Evolutionary conservation across 225 moss, liverwort and hornwort genomes (phyloP), one percentile per base, ranked within the genome.

Genomic region (Pseudisothecium myosuroides): DNA sequence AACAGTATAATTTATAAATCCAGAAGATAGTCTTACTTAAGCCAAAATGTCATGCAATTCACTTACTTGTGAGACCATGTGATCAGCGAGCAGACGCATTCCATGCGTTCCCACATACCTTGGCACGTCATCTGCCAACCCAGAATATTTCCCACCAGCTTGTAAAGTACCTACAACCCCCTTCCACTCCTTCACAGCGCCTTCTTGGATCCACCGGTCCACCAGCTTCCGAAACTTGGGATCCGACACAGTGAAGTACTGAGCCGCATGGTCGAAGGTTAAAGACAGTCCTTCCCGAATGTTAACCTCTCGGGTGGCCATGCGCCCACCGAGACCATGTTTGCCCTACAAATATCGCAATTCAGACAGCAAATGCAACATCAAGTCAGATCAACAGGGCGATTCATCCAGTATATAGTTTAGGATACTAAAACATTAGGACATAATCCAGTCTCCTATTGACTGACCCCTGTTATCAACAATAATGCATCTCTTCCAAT

Each of bases 201-300:
- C 96, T 88, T 95, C 93, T 54, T 83, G 91, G 74, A 96, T 87
- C 98, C 98, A 99, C 54, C 91, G 88, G 61, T 96, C 93, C 58
- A 99, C 97, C 76, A 97, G 93, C 88, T 94, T 95, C 80, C 95
- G 95, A 71, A 99, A 96, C 76, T 96, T 94, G 49, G 96, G 88
- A 91, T 99, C 96, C 39, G 95, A 95, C 17, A 93, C 97, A 43
- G 98, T 99, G 89, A 99, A 99, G 92, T 93, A 99, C 90, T 99
- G 98, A 68, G 98, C 97, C 68, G 95, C 98, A 95, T 99, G 98
- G 86, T 99, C 98, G 89, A 99, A 99, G 49, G 93, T 88, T 87
- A 97, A 82, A 17, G 91, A 90, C 64, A 88, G 83, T n/a, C 94
- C 96, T 55, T 93, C 91, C 78, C 95, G 94, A 67, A 95, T 84